Percentiles rank a stretch among this genome's conserved stretches.
Conservation (phyloP, 2,329 filamentous ascomycete genomes). For the Ophiocordyceps australis region DNA sequence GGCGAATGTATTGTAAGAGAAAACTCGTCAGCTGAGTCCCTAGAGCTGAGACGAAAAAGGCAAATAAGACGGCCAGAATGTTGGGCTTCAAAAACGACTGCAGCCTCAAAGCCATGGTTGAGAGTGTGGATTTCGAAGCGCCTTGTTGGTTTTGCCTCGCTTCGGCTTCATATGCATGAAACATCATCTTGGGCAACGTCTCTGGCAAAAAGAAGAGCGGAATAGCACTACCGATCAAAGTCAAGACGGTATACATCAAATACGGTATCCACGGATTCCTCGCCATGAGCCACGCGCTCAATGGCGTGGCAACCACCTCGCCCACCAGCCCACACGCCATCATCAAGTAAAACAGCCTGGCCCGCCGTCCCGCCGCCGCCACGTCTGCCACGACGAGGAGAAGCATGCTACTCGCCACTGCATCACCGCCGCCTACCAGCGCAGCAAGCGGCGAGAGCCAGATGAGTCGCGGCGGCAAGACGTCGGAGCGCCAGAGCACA, state of each 20-base stretch:
- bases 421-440: not conserved
- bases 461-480: not conserved
- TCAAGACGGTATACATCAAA: not conserved
- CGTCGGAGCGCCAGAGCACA: not conserved
- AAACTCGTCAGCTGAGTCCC: not conserved
- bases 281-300: conserved; percentile 1
- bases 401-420: not conserved
- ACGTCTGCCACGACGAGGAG: not conserved
- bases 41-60: not conserved
- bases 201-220: not conserved
- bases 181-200: not conserved
- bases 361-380: not conserved
- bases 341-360: not conserved
- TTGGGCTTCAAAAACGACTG: not conserved
- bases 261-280: not conserved
- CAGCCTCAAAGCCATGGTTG: not conserved
- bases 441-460: not conserved
- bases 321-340: not conserved
- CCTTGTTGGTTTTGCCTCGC: too few species aligned
- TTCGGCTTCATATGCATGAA: not conserved
- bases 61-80: not conserved
- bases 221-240: not conserved
- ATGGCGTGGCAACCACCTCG: not conserved
- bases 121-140: not conserved
- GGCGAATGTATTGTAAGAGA: conserved; percentile 1